Evolutionary conservation across 2,329 filamentous ascomycete genomes (phyloP).

Genomic region (Ceratocystis alfenasii): DNA sequence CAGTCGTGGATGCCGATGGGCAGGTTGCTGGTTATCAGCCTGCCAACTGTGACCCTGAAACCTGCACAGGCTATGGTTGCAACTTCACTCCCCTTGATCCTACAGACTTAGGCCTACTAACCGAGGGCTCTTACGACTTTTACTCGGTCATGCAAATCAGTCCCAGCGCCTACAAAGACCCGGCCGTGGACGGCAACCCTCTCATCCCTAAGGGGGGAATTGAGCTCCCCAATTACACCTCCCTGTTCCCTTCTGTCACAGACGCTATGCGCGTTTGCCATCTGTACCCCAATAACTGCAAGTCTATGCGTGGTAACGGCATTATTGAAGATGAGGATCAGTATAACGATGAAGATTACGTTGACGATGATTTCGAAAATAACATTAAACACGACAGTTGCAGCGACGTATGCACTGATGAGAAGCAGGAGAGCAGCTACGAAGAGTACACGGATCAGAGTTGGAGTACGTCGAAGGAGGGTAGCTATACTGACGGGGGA

Average conservation of each 20-base stretch:
- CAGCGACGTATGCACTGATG: constrained; percentile 6
- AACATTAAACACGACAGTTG: constrained; percentile 9
- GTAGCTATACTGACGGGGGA: too few species aligned
- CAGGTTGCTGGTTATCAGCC: not conserved
- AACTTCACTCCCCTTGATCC: constrained; percentile 11
- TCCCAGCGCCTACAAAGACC: not conserved
- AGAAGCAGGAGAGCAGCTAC: not conserved
- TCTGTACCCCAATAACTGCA: constrained; percentile 11
- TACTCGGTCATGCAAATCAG: constrained; percentile 21
- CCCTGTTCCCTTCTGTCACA: constrained; percentile 1
- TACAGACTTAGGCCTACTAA: not conserved
- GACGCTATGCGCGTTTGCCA: constrained; percentile 17
- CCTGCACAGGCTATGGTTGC: constrained; percentile 21
- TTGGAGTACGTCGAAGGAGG: too few species aligned
- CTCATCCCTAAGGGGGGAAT: not conserved
- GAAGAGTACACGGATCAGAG: not conserved
- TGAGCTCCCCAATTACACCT: not conserved
- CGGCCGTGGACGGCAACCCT: not conserved
- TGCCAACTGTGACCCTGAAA: constrained; percentile 7
- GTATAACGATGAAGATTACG: constrained; percentile 16
- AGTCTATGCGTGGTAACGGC: constrained; percentile 17
- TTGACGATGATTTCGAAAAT: not conserved
- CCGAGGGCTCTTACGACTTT: constrained; percentile 13
- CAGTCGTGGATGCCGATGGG: not conserved
- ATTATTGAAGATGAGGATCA: constrained; percentile 16